A percentile compares a stretch with the other conserved stretches of the same genome.
phyloP scores from a whole-genome alignment of 306 rosid genomes.

The Corylus heterophylla region DNA sequence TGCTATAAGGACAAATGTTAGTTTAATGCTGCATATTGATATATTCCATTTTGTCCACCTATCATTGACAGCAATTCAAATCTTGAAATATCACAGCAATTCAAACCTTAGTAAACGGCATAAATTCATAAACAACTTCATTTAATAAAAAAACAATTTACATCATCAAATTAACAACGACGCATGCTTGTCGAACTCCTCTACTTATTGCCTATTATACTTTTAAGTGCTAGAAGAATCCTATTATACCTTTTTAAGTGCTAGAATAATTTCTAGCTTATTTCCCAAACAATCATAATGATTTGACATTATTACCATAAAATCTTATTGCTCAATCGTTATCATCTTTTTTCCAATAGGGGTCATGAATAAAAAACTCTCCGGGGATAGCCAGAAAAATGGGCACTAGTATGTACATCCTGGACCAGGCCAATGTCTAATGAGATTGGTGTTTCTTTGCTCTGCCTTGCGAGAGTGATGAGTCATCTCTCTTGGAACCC shows the following conservation, averaged over 20 bases:
- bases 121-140: neutral
- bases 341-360: neutral
- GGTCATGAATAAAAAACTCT: neutral
- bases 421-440: conserved; percentile 35
- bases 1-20: neutral
- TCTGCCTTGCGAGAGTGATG: conserved; percentile 72
- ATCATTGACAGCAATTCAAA: too few relatives aligned
- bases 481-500: conserved; percentile 84
- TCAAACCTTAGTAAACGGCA: neutral
- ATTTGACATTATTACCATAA: neutral
- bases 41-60: too few relatives aligned
- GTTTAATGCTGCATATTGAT: too few relatives aligned
- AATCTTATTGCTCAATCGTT: neutral
- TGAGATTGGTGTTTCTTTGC: conserved; percentile 98
- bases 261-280: conserved; percentile 26
- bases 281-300: neutral
- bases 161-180: neutral
- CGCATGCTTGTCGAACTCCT: neutral
- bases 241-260: neutral
- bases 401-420: conserved; percentile 23
- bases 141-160: neutral
- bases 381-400: neutral
- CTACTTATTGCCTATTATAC: neutral
- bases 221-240: neutral
- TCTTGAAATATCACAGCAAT: too few relatives aligned